Evolutionary conservation across 257 asterid species (phyloP).

Genomic region (Catharanthus roseus): DNA sequence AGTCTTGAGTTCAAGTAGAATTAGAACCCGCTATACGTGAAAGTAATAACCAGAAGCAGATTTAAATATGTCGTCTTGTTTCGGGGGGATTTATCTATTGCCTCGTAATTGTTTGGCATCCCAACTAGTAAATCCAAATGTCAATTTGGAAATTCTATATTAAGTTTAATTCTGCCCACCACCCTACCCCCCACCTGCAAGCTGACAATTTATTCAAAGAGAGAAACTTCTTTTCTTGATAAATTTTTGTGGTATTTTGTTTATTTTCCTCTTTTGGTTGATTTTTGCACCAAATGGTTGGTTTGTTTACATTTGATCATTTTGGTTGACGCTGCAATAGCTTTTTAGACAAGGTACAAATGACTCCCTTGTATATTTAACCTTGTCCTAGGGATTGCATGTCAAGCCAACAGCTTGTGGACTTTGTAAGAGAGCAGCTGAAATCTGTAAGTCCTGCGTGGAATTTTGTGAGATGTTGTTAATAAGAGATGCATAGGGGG

Average conservation of each 20-base stretch:
- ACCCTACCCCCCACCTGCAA: no score
- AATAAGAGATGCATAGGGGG: constrained; percentile 1
- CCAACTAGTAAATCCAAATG: not conserved
- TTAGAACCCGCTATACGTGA: no score
- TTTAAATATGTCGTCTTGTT: not conserved
- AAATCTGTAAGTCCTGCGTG: constrained; percentile 38
- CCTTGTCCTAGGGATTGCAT: constrained; percentile 76
- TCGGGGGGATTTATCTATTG: not conserved
- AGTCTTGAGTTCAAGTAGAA: not conserved
- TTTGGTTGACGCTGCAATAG: not conserved
- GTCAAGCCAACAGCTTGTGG: constrained; percentile 87
- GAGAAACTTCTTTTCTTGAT: not conserved
- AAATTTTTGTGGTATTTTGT: not conserved
- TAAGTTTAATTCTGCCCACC: no score
- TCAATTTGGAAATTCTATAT: no score
- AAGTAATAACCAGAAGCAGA: not conserved
- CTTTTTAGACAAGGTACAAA: not conserved
- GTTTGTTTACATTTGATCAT: not conserved
- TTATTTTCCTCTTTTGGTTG: not conserved
- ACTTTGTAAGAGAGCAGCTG: constrained; percentile 55
- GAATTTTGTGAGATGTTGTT: constrained; percentile 1
- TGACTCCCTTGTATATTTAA: not conserved
- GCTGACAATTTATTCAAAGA: no score
- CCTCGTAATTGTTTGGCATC: not conserved
- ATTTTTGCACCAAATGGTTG: not conserved